Evolutionary conservation across 306 rosid species (phyloP).

Genomic region (Spatholobus suberectus): DNA sequence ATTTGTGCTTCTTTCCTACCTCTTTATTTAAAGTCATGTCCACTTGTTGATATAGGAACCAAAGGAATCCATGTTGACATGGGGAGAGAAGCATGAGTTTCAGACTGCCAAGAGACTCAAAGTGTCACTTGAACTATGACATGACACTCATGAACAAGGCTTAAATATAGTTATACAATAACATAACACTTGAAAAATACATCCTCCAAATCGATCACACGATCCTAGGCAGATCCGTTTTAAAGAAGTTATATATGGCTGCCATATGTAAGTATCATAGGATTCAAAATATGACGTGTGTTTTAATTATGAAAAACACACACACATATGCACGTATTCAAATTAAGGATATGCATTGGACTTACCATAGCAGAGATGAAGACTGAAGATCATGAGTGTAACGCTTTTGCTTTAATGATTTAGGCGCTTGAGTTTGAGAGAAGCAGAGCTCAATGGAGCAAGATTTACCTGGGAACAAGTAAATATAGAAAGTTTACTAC

Average conservation of each 20-base stretch:
- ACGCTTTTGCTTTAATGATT: not conserved
- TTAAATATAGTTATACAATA: no score
- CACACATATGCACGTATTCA: not conserved
- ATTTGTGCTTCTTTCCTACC: not conserved
- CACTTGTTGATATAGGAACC: not conserved
- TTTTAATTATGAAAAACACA: not conserved
- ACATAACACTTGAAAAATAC: not conserved
- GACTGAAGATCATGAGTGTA: constrained; percentile 5
- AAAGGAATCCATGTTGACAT: not conserved
- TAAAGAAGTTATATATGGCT: not conserved
- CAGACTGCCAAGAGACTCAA: not conserved
- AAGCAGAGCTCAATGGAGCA: not conserved
- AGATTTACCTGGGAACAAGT: not conserved
- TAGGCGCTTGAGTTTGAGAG: not conserved
- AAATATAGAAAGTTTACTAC: not conserved
- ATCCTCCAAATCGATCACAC: not conserved
- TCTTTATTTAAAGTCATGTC: not conserved
- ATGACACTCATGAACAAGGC: not conserved
- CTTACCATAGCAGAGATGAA: constrained; percentile 25
- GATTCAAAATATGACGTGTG: not conserved
- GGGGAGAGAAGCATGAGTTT: not conserved
- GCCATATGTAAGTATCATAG: not conserved
- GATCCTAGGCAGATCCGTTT: not conserved
- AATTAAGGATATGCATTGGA: constrained; percentile 21
- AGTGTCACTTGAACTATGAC: not conserved